phyloP scores from a whole-genome alignment of 139 green algal species.

The Micromonas pusilla region DNA sequence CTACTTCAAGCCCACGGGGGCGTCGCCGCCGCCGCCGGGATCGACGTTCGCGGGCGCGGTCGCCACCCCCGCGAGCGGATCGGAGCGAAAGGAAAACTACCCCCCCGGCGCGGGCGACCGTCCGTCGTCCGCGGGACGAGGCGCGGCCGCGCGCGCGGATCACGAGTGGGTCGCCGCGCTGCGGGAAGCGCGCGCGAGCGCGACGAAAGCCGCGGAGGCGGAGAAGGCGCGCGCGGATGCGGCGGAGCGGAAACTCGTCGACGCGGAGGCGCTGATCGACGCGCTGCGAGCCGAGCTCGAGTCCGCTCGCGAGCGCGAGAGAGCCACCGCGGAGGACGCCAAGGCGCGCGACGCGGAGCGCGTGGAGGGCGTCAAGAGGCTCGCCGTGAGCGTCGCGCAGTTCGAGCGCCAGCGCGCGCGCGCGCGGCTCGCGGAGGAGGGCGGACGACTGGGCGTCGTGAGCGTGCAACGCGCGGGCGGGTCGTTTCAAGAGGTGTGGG shows the following conservation, averaged over 20 bases:
- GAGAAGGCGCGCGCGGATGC: not conserved
- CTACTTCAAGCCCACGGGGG: not conserved
- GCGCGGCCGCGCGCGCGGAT: not conserved
- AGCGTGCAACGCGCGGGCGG: slow-evolving; percentile 36
- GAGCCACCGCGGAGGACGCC: not conserved
- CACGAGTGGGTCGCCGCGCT: slow-evolving; percentile 2
- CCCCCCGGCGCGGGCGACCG: too few relatives aligned
- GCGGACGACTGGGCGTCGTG: slow-evolving; percentile 40
- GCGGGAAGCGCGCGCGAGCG: not conserved
- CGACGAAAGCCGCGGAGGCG: not conserved
- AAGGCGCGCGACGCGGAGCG: not conserved
- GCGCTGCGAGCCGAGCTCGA: not conserved
- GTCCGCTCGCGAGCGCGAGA: not conserved
- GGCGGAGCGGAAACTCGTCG: not conserved
- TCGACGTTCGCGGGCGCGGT: not conserved
- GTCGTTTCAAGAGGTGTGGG: slow-evolving; percentile 55
- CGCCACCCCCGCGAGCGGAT: not conserved
- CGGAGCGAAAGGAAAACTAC: not conserved
- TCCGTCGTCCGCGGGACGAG: too few relatives aligned
- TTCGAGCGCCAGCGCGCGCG: not conserved
- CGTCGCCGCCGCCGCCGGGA: too few relatives aligned
- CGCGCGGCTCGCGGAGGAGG: slow-evolving; percentile 20
- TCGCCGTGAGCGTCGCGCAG: not conserved
- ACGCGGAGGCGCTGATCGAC: not conserved
- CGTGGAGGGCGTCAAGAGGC: not conserved